A percentile compares a stretch with the other conserved stretches of the same genome.
phyloP scores from a whole-genome alignment of 169 alveolate species.

The Babesia ovis region DNA sequence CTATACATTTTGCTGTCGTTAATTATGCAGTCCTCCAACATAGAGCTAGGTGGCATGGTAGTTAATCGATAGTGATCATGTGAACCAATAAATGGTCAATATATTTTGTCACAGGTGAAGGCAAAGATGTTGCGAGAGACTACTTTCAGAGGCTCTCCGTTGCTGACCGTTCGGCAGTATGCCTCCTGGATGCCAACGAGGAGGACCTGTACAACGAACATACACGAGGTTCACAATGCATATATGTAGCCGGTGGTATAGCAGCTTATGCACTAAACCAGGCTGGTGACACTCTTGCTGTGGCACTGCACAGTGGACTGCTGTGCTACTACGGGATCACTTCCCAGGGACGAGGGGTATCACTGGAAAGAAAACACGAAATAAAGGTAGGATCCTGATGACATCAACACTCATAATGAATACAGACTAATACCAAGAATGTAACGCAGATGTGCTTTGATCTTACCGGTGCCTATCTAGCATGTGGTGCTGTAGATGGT shows the following conservation, averaged over 20 bases:
- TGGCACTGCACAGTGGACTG: conserved; percentile 46
- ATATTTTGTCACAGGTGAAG: conserved; percentile 28
- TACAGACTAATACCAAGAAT: conserved; percentile 40
- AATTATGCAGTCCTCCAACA: no score
- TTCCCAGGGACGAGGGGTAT: conserved; percentile 26
- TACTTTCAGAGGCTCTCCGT: conserved; percentile 21
- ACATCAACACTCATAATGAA: background rate
- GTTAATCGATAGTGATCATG: no score
- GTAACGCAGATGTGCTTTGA: conserved; percentile 28
- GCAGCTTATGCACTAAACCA: conserved; percentile 34
- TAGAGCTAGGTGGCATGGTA: no score
- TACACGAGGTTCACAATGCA: conserved; percentile 17
- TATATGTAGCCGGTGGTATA: conserved; percentile 58
- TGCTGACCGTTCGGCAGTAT: conserved; percentile 32
- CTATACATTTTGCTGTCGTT: no score
- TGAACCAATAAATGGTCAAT: no score
- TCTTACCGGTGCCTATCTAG: conserved; percentile 26
- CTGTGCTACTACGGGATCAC: conserved; percentile 34
- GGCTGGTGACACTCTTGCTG: conserved; percentile 28
- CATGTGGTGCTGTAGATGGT: conserved; percentile 62
- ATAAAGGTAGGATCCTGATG: conserved; percentile 24
- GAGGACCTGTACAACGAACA: conserved; percentile 55
- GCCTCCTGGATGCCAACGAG: conserved; percentile 60
- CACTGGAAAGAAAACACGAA: conserved; percentile 1
- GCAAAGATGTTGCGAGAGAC: conserved; percentile 39